Evolutionary conservation across 352 stramenopile species (phyloP).

Genomic region (Phytophthora boehmeriae): DNA sequence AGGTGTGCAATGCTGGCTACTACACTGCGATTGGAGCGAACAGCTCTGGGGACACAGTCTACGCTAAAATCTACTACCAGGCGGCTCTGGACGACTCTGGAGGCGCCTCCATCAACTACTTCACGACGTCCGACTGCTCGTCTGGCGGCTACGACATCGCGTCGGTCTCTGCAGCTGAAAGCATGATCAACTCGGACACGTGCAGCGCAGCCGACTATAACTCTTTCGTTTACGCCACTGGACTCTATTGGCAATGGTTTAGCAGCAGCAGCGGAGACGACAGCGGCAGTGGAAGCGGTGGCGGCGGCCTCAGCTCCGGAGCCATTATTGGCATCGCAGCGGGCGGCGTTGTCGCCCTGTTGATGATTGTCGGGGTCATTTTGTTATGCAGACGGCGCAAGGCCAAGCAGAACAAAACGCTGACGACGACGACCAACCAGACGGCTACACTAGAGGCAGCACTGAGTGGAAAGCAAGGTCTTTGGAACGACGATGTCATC

Average conservation of each 20-base stretch:
- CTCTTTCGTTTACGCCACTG: not conserved
- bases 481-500: conserved; percentile 42
- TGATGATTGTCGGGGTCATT: conserved; percentile 5
- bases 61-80: not conserved
- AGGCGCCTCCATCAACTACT: not conserved
- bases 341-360: not conserved
- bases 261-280: conserved; percentile 9
- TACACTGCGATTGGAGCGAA: not conserved
- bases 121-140: not conserved
- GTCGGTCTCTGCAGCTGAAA: not conserved
- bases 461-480: conserved; percentile 8
- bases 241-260: conserved; percentile 7
- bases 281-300: not conserved
- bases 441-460: not conserved
- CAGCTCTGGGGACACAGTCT: not conserved
- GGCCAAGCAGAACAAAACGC: not conserved
- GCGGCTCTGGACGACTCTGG: conserved; percentile 1
- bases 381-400: conserved; percentile 7
- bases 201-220: not conserved
- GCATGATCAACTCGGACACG: not conserved
- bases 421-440: conserved; percentile 4
- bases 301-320: conserved; percentile 7
- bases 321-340: conserved; percentile 7
- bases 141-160: not conserved
- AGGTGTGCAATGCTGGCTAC: conserved; percentile 1